phyloP scores from a whole-genome alignment of 2,329 filamentous ascomycete species.

The Stachybotrys chlorohalonatus region DNA sequence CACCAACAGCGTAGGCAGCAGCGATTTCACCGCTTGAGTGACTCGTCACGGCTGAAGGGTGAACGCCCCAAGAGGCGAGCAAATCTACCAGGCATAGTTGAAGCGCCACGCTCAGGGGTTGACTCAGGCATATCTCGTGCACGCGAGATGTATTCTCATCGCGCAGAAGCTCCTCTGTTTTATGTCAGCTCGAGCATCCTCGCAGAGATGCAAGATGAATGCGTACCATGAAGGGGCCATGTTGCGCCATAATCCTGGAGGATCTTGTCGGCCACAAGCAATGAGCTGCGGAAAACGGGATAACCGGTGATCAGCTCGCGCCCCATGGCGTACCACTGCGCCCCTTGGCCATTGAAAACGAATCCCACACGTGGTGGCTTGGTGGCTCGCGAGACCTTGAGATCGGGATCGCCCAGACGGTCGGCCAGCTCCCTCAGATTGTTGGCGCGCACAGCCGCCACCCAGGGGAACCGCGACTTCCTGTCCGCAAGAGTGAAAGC shows the following conservation, averaged over 20 bases:
- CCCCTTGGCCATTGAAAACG: slow-evolving; percentile 24
- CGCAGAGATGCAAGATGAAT: not conserved
- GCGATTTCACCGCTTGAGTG: slow-evolving; percentile 36
- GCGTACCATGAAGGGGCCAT: slow-evolving; percentile 4
- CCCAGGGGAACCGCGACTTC: not conserved
- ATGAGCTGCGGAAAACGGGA: slow-evolving; percentile 7
- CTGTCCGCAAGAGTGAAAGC: not conserved
- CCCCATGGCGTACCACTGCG: slow-evolving; percentile 21
- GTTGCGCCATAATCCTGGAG: slow-evolving; percentile 9
- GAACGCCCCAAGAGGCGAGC: slow-evolving; percentile 22
- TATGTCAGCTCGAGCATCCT: too few species aligned
- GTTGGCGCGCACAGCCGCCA: too few species aligned
- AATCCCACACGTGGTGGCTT: slow-evolving; percentile 1
- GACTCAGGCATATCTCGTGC: slow-evolving; percentile 22
- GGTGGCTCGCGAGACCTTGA: too few species aligned
- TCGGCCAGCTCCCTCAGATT: too few species aligned
- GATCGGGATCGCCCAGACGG: not conserved
- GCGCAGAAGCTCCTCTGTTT: too few species aligned
- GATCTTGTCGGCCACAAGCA: not conserved
- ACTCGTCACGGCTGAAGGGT: slow-evolving; percentile 24
- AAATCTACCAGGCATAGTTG: slow-evolving; percentile 29
- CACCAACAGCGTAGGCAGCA: slow-evolving; percentile 29
- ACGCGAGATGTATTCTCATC: too few species aligned
- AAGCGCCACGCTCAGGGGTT: slow-evolving; percentile 28
- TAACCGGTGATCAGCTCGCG: slow-evolving; percentile 17